Percentiles rank a stretch among this genome's conserved stretches.
phyloP scores from a whole-genome alignment of 371 early-diverging fungal genomes.

The Choanephora cucurbitarum region DNA sequence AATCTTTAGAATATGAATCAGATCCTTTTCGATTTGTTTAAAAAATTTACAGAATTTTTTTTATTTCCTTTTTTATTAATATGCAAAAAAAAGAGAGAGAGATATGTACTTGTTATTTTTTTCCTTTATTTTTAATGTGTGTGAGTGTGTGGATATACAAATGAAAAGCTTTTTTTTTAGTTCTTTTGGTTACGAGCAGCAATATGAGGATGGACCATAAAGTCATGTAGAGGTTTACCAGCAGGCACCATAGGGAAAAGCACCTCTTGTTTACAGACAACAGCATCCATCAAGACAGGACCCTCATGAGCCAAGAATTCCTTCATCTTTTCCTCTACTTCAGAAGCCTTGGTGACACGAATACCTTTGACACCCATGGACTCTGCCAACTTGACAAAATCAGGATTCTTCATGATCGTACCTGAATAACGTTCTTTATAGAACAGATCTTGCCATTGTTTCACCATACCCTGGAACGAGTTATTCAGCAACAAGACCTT shows the following conservation, averaged over 20 bases:
- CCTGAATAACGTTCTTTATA: conserved; percentile 94
- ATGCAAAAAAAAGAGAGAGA: conserved; percentile 5
- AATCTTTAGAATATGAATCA: conserved; percentile 59
- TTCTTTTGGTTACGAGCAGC: conserved; percentile 25
- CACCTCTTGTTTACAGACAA: conserved; percentile 89
- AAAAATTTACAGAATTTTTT: not conserved
- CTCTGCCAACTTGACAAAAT: conserved; percentile 96
- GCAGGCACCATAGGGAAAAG: conserved; percentile 98
- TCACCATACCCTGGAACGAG: conserved; percentile 99
- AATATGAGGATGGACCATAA: conserved; percentile 58
- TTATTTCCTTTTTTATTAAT: not conserved
- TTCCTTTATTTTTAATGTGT: not conserved
- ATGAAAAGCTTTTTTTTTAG: not conserved
- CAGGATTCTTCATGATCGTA: conserved; percentile 95
- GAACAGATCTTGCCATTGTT: conserved; percentile 98
- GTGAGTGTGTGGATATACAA: not conserved
- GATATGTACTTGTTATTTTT: not conserved
- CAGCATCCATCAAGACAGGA: conserved; percentile 90
- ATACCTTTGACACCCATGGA: conserved; percentile 91
- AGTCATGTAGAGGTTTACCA: conserved; percentile 90
- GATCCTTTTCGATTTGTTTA: conserved; percentile 23
- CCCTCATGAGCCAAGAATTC: conserved; percentile 87
- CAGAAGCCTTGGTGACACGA: conserved; percentile 78
- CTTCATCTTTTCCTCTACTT: conserved; percentile 85
- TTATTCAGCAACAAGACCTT: conserved; percentile 96